A percentile compares a stretch with the other conserved stretches of the same genome.
These are phyloP conservation scores for Cyclotella baltica DNA, from an alignment of 108 stramenopile genomes.

Conservation along the genomic window DNA sequence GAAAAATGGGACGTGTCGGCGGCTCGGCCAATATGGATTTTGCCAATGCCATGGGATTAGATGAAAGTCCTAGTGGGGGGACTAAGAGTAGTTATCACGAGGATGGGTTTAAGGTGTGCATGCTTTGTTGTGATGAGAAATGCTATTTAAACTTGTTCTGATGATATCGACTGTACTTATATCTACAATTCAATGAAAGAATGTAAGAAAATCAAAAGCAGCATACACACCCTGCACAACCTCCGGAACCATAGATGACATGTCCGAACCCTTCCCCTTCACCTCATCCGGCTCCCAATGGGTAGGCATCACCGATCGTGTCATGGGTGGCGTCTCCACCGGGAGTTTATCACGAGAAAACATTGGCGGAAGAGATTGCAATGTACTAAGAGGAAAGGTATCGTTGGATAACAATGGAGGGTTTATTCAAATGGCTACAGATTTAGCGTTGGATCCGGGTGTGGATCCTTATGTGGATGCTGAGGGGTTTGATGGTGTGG, in stretches of 20 bases:
- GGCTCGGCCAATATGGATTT: constrained; percentile 74
- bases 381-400: constrained; percentile 69
- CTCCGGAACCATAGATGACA: constrained; percentile 78
- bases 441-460: constrained; percentile 65
- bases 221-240: constrained; percentile 61
- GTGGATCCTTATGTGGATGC: constrained; percentile 65
- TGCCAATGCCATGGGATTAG: constrained; percentile 72
- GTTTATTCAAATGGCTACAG: constrained; percentile 86
- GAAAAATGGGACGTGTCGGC: constrained; percentile 71
- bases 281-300: constrained; percentile 79
- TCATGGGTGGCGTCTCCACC: constrained; percentile 71
- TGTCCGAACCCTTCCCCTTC: constrained; percentile 75
- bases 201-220: constrained; percentile 56
- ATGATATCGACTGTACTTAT: no score
- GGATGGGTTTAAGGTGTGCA: constrained; percentile 45
- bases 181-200: no score
- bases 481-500: constrained; percentile 71
- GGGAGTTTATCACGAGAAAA: constrained; percentile 51
- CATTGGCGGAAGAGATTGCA: constrained; percentile 37
- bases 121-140: not conserved
- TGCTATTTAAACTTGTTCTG: constrained; percentile 1
- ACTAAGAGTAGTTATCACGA: constrained; percentile 35
- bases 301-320: constrained; percentile 72
- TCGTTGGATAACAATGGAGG: constrained; percentile 73
- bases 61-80: constrained; percentile 73